Evolutionary conservation across 2,329 filamentous ascomycete species (phyloP), one percentile per base, ranked within the genome.

Genomic region (Trichoderma hamatum): DNA sequence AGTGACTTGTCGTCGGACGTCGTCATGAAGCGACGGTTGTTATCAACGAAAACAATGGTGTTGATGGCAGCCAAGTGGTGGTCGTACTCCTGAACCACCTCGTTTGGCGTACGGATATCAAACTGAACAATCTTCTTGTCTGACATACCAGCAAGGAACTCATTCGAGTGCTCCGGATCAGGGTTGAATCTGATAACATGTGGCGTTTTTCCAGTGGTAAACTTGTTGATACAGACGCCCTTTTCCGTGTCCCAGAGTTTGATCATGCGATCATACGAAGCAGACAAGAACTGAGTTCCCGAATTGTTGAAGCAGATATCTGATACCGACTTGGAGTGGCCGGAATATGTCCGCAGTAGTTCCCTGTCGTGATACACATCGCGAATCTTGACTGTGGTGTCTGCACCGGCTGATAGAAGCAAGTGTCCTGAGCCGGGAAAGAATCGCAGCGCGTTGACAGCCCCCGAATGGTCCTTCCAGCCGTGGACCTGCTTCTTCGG

Each of bases 91-190:
- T 99, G 96, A 14, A 97, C 92, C 69, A 96, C 86, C 75, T 96
- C 89, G 73, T 88, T 89, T 70, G 84, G 82, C 7, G 90, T 89
- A 32, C 96, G 88, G 2, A 90, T 94, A 80, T 99, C 96, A 80
- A 96, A 99, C 78, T 99, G 96, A 52, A 99, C 87, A 74, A 99
- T 99, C 84, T 97, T 97, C 85, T 99, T 99, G 81, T 99, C 95
- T 46, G 93, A 96, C 93, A 98, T 96, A 75, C 96, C 96, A 1
- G 94, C 94, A 68, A 99, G 82, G 80, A 99, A 99, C 79, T 98
- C 95, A 78, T 96, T 91, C 10, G 90, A 88, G 73, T 91, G 89
- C 66, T 92, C 89, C 0, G 86, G 83, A 60, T 89, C 88, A 0
- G 95, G 94, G 80, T 98, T 97, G 85, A 98, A 98, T 73, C 92